Conservation (phyloP, 2,329 filamentous ascomycete species). For the Didymella exigua region DNA sequence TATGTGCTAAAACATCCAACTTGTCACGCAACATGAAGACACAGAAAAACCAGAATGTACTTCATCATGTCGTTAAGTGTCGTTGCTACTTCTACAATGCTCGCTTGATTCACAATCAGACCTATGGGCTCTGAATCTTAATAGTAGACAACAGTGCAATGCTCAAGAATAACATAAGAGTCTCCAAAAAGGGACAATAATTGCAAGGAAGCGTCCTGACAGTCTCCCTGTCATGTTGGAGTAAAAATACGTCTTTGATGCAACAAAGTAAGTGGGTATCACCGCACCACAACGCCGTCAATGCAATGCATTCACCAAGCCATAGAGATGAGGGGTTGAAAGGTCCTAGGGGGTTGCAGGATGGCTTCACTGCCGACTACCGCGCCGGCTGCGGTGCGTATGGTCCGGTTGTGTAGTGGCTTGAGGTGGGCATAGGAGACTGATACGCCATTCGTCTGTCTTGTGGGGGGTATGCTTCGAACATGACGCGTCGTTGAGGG, state of each 20-base stretch:
- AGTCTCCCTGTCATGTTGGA: neutral
- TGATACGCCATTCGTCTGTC: conserved; percentile 32
- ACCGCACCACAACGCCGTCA: conserved; percentile 36
- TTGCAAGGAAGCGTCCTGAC: neutral
- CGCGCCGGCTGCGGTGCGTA: conserved; percentile 38
- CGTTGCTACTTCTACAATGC: conserved; percentile 1
- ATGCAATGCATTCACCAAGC: conserved; percentile 40
- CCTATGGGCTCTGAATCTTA: neutral
- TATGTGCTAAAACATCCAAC: neutral
- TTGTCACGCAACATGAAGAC: neutral
- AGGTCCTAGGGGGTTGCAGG: neutral
- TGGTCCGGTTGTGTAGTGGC: conserved; percentile 33
- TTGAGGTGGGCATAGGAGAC: conserved; percentile 29
- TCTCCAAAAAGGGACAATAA: neutral
- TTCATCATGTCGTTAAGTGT: conserved; percentile 11
- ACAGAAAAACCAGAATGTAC: neutral
- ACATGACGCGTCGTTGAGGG: conserved; percentile 45
- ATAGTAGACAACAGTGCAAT: neutral
- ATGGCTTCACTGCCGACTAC: conserved; percentile 13
- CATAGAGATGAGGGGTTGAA: conserved; percentile 18
- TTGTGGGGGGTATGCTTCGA: conserved; percentile 39
- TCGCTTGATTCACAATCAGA: neutral
- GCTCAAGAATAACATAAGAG: neutral
- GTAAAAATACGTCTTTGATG: conserved; percentile 21
- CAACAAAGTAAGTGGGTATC: conserved; percentile 40